Evolutionary conservation across 345 rosid species (phyloP).

Genomic region (Balakata baccata): DNA sequence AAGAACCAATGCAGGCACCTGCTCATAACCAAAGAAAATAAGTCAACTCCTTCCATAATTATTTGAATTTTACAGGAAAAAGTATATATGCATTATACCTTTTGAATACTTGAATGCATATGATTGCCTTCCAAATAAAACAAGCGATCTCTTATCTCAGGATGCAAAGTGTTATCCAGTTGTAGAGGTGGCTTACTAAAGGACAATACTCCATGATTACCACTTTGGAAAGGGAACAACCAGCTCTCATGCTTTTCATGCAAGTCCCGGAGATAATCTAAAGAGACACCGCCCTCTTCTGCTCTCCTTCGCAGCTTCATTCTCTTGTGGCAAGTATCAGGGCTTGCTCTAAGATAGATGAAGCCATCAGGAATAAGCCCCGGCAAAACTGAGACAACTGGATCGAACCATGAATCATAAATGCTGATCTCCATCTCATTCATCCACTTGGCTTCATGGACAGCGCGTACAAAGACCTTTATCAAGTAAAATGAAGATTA

Average conservation of each 20-base stretch:
- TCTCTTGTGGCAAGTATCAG: conserved; percentile 93
- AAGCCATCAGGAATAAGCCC: conserved; percentile 97
- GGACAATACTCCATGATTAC: conserved; percentile 78
- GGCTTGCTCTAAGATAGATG: conserved; percentile 93
- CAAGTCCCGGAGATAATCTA: conserved; percentile 76
- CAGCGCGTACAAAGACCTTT: conserved; percentile 95
- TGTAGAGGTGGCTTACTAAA: conserved; percentile 53
- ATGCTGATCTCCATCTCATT: conserved; percentile 98
- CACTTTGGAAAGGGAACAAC: conserved; percentile 85
- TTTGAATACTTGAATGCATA: conserved; percentile 96
- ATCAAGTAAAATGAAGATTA: conserved; percentile 25
- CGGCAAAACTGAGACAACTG: conserved; percentile 89
- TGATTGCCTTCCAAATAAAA: conserved; percentile 84
- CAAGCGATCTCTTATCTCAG: conserved; percentile 83
- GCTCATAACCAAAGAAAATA: conserved; percentile 24
- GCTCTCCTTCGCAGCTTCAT: conserved; percentile 79
- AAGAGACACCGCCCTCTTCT: conserved; percentile 86
- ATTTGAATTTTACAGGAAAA: conserved; percentile 3
- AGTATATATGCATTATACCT: conserved; percentile 40
- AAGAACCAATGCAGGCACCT: conserved; percentile 97
- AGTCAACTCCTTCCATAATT: background rate
- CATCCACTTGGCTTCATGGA: conserved; percentile 99
- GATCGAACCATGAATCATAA: conserved; percentile 98
- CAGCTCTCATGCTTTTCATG: conserved; percentile 99
- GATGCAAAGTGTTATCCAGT: conserved; percentile 61